Evolutionary conservation across 768 basidiomycete species (phyloP), one percentile per base, ranked within the genome.

Genomic region (Arthromyces matolae): DNA sequence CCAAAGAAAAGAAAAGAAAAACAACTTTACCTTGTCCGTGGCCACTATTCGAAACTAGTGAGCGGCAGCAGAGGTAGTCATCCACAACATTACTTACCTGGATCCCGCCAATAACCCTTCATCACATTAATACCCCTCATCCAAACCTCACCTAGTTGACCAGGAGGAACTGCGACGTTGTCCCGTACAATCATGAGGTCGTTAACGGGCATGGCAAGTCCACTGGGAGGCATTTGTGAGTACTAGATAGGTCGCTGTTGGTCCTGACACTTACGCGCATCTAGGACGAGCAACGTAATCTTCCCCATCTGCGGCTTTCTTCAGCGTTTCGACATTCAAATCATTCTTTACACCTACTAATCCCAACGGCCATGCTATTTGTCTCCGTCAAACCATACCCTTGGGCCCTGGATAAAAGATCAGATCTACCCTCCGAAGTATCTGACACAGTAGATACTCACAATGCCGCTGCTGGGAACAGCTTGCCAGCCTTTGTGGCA

Each of bases 361-460:
- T 23, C 61, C 68, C 22, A 2, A 65, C 66, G 4, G 75, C 74
- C 20, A 75, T 61, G 20, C 73, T 73, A 51, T 78, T 80, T 1
- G 77, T 78, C 54, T 81, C 80, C 14, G 79, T 77, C 53, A 73
- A 60, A 5, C 77, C 76, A 51, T 77, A 79, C 6, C 67, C 72
- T 53, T 76, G 67, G 20, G 58, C 60, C 59, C 68, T 69, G 35
- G 32, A 35, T 35, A 8, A 14, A n/a, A 20, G 28, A 4, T 43
- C 32, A 41, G 35, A 16, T 32, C 27, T 33, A 10, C 10, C 8
- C 12, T n/a, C 22, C 2, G 25, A 14, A 25, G 16, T n/a, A 31
- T 28, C 6, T 73, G 22, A 9, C 22, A 5, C 3, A 16, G 8
- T 5, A 18, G 28, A 10, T 6, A 48, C 52, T 22, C 40, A 57